A percentile compares a stretch with the other conserved stretches of the same genome.
Evolutionary conservation across 106 monocot genomes (phyloP).

Genomic region (Platanthera guangdongensis): DNA sequence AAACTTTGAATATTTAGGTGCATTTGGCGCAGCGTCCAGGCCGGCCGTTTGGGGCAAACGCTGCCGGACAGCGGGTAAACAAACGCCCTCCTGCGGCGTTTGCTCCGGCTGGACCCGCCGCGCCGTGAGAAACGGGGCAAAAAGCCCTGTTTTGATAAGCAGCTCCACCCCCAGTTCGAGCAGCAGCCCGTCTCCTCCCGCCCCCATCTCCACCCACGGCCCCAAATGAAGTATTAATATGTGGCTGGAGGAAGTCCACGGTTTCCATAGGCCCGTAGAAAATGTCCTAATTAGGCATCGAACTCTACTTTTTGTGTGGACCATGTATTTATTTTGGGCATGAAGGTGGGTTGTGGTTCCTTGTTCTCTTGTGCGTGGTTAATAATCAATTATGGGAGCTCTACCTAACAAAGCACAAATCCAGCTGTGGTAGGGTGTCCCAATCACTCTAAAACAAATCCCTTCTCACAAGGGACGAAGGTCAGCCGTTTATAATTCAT

Average conservation of each 20-base stretch:
- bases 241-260: neutral
- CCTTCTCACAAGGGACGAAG: neutral
- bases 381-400: neutral
- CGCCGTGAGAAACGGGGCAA: no score
- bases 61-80: no score
- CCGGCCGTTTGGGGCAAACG: no score
- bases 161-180: no score
- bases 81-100: no score
- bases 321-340: neutral
- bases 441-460: neutral
- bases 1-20: no score
- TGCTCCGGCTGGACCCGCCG: no score
- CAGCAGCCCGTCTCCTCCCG: no score
- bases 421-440: neutral
- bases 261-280: neutral
- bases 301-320: slow-evolving; percentile 1
- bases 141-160: no score
- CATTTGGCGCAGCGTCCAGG: no score
- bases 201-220: no score
- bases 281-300: neutral
- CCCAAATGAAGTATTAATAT: no score
- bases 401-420: neutral
- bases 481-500: neutral
- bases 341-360: neutral
- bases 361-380: slow-evolving; percentile 5